phyloP scores from a whole-genome alignment of 768 basidiomycete genomes.

The Austroboletus eburneus region DNA sequence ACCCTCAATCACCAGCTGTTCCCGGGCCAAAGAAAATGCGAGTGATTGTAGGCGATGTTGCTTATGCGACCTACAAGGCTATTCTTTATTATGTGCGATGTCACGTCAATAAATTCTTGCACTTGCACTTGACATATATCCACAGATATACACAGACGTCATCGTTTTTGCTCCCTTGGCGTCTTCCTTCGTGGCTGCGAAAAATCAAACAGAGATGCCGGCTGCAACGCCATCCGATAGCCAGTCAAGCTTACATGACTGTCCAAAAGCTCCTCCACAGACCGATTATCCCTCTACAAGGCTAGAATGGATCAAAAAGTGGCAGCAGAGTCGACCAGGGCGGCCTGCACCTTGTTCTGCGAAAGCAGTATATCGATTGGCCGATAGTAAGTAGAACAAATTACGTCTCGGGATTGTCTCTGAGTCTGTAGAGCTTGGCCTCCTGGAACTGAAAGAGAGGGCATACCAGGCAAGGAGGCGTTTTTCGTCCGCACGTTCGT shows the following conservation, averaged over 20 bases:
- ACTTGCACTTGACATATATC: slow-evolving; percentile 2
- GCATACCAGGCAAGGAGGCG: slow-evolving; percentile 47
- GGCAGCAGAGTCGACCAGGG: slow-evolving; percentile 57
- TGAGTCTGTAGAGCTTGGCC: slow-evolving; percentile 53
- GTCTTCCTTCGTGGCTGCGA: slow-evolving; percentile 50
- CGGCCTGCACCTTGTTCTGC: slow-evolving; percentile 75
- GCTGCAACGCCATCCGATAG: slow-evolving; percentile 31
- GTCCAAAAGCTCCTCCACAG: slow-evolving; percentile 7
- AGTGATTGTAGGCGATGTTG: slow-evolving; percentile 53
- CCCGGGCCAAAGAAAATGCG: slow-evolving; percentile 49
- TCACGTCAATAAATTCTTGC: neutral
- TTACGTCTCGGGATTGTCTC: neutral
- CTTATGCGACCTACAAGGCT: slow-evolving; percentile 61
- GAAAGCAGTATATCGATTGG: slow-evolving; percentile 79
- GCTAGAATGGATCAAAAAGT: slow-evolving; percentile 70
- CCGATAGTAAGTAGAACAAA: slow-evolving; percentile 61
- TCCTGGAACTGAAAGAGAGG: slow-evolving; percentile 67
- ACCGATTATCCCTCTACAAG: slow-evolving; percentile 35
- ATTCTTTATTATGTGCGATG: slow-evolving; percentile 71
- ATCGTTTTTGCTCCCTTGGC: slow-evolving; percentile 83
- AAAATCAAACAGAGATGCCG: slow-evolving; percentile 6
- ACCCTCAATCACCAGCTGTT: slow-evolving; percentile 6
- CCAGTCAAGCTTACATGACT: slow-evolving; percentile 31
- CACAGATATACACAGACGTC: slow-evolving; percentile 77
- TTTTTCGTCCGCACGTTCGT: neutral